phyloP scores from a whole-genome alignment of 495 filamentous ascomycete genomes.

The Entonaema liquescens region DNA sequence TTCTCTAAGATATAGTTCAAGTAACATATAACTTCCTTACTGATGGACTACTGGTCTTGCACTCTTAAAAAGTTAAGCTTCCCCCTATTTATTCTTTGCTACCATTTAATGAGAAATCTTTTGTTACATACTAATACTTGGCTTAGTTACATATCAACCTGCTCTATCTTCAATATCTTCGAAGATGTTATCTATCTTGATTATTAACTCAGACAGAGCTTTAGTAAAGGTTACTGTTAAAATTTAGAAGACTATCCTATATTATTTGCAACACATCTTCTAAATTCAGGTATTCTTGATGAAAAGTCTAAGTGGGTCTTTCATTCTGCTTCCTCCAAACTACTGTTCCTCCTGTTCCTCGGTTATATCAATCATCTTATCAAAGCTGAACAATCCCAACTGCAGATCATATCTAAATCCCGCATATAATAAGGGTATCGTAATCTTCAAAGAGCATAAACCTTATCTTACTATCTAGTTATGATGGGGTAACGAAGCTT shows the following conservation, averaged over 20 bases:
- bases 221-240: too few relatives aligned
- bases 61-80: not conserved
- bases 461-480: not conserved
- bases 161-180: not conserved
- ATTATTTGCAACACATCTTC: too few relatives aligned
- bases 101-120: not conserved
- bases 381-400: not conserved
- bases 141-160: not conserved
- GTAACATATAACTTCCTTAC: not conserved
- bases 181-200: not conserved
- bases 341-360: too few relatives aligned
- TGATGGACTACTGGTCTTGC: not conserved
- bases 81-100: not conserved
- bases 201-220: too few relatives aligned
- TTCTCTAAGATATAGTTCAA: not conserved
- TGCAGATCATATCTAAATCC: not conserved
- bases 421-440: not conserved
- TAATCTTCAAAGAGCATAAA: not conserved
- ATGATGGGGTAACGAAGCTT: not conserved
- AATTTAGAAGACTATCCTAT: too few relatives aligned
- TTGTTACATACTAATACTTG: not conserved
- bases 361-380: not conserved
- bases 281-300: too few relatives aligned
- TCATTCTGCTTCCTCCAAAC: too few relatives aligned
- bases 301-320: too few relatives aligned